Conservation (phyloP, 1,284 basidiomycete species). For the Flammula alnicola region DNA sequence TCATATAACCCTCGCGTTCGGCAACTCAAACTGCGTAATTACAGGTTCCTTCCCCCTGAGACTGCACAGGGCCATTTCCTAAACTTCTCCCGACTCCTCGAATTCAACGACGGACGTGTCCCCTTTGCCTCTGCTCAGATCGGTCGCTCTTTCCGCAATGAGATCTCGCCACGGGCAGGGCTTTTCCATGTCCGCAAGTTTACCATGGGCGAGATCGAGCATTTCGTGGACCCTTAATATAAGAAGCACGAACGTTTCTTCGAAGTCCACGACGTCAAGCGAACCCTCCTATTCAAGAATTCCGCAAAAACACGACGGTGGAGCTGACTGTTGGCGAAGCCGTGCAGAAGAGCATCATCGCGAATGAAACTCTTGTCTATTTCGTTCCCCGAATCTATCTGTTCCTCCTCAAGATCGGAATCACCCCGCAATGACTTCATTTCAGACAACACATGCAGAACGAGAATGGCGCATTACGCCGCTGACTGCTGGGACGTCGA, state of each 20-base stretch:
- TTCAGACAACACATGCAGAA: conserved; percentile 95
- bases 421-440: conserved; percentile 83
- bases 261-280: conserved; percentile 78
- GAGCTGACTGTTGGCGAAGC: conserved; percentile 88
- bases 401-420: conserved; percentile 93
- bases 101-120: conserved; percentile 96
- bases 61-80: conserved; percentile 99
- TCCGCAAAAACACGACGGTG: conserved; percentile 72
- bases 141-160: conserved; percentile 96
- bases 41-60: conserved; percentile 93
- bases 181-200: conserved; percentile 98
- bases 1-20: conserved; percentile 2
- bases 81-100: conserved; percentile 96
- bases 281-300: conserved; percentile 84
- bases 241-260: conserved; percentile 88
- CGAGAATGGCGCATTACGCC: conserved; percentile 99
- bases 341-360: conserved; percentile 85
- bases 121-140: conserved; percentile 99
- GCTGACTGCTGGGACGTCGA: conserved; percentile 99
- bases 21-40: conserved; percentile 11
- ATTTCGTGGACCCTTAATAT: conserved; percentile 95
- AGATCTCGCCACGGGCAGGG: conserved; percentile 96
- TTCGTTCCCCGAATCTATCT: conserved; percentile 93
- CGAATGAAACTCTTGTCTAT: conserved; percentile 98
- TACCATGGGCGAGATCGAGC: conserved; percentile 99